phyloP scores from a whole-genome alignment of 2,329 filamentous ascomycete species.

The Aspergillaceae sp. region DNA sequence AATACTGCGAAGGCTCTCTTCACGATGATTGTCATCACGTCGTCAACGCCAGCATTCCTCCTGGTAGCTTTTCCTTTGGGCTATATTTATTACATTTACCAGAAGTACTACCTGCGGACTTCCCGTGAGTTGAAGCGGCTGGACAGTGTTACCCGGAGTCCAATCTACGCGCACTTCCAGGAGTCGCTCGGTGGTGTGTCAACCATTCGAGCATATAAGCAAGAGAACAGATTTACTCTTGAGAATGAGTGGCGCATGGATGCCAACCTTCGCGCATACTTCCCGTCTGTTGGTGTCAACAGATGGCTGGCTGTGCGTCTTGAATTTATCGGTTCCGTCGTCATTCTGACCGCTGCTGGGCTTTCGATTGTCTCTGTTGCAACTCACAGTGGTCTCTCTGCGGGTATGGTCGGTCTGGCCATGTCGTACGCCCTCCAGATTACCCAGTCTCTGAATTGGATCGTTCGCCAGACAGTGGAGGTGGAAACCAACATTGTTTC shows the following conservation, averaged over 20 bases:
- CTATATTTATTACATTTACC: slow-evolving; percentile 80
- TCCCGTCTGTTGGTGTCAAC: slow-evolving; percentile 88
- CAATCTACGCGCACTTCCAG: slow-evolving; percentile 97
- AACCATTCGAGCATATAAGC: slow-evolving; percentile 89
- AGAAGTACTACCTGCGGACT: slow-evolving; percentile 92
- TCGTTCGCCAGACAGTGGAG: slow-evolving; percentile 94
- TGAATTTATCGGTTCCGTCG: slow-evolving; percentile 89
- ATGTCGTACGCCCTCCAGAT: slow-evolving; percentile 98
- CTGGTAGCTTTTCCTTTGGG: slow-evolving; percentile 72
- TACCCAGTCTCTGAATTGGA: slow-evolving; percentile 96
- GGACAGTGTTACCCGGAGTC: slow-evolving; percentile 89
- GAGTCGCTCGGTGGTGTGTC: slow-evolving; percentile 89
- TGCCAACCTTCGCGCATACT: slow-evolving; percentile 87
- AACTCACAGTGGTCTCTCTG: slow-evolving; percentile 52
- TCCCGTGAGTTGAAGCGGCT: slow-evolving; percentile 93
- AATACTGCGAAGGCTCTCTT: slow-evolving; percentile 69
- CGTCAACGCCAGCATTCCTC: slow-evolving; percentile 71
- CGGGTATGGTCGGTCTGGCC: slow-evolving; percentile 77
- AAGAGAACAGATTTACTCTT: slow-evolving; percentile 74
- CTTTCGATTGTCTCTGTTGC: slow-evolving; percentile 75
- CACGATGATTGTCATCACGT: slow-evolving; percentile 77
- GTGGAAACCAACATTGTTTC: slow-evolving; percentile 99
- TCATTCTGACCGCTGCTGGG: slow-evolving; percentile 79
- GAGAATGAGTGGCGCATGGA: slow-evolving; percentile 99
- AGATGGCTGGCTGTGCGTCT: slow-evolving; percentile 91